Percentiles rank a stretch among this genome's conserved stretches.
Conservation (phyloP, 2,329 filamentous ascomycete genomes). For the Tolypocladium ophioglossoides region DNA sequence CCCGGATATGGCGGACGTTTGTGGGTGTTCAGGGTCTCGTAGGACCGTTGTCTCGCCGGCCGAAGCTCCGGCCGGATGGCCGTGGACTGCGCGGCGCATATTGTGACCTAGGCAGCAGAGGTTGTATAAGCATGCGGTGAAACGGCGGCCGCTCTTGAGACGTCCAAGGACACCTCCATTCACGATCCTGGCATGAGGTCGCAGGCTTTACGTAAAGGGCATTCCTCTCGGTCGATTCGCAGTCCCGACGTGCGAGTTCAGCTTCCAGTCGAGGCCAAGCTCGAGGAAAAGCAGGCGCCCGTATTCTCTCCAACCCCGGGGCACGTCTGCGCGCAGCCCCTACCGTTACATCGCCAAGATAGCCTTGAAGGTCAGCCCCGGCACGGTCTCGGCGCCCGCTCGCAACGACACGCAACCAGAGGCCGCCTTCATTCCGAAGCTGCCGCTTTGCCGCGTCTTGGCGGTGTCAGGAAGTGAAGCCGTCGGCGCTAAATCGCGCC, state of each 20-base stretch:
- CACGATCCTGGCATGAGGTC: too few species aligned
- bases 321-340: neutral
- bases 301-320: neutral
- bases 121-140: neutral
- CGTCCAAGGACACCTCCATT: neutral
- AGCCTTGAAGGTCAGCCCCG: neutral
- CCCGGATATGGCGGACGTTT: neutral
- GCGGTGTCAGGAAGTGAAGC: neutral
- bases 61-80: neutral
- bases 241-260: neutral
- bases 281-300: neutral
- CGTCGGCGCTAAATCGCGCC: neutral
- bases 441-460: neutral
- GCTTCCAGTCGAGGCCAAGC: neutral
- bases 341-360: neutral
- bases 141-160: neutral
- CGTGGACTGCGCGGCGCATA: neutral
- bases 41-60: neutral
- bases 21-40: neutral
- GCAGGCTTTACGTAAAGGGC: neutral
- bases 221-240: too few species aligned
- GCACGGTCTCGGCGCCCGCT: neutral
- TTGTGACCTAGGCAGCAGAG: neutral
- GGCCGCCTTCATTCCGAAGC: neutral
- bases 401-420: too few species aligned